A percentile compares a stretch with the other conserved stretches of the same genome.
Conservation (phyloP, 495 filamentous ascomycete species). For the Monascus purpureus region DNA sequence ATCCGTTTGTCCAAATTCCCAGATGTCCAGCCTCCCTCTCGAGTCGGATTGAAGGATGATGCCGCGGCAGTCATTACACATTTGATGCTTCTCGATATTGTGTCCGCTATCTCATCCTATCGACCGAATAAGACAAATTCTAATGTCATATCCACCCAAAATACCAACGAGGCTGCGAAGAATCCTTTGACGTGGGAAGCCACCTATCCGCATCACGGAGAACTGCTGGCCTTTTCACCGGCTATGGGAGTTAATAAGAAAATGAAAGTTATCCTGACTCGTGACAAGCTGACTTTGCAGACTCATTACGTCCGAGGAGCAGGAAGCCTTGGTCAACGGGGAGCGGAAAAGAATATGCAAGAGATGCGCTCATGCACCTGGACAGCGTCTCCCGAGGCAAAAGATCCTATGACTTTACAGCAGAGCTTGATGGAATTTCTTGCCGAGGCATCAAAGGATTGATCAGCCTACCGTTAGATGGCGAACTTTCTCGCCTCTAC, state of each 20-base stretch:
- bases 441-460: slow-evolving; percentile 9
- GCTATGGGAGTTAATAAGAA: slow-evolving; percentile 15
- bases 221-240: slow-evolving; percentile 14
- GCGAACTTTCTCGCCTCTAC: no score
- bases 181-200: slow-evolving; percentile 15
- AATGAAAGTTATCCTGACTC: slow-evolving; percentile 22
- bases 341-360: neutral
- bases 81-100: slow-evolving; percentile 25
- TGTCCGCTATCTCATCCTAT: slow-evolving; percentile 16
- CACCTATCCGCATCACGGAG: slow-evolving; percentile 28
- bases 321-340: slow-evolving; percentile 7
- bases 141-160: no score
- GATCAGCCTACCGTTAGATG: no score
- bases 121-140: slow-evolving; percentile 2
- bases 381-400: slow-evolving; percentile 5
- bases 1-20: slow-evolving; percentile 20
- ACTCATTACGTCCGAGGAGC: slow-evolving; percentile 10
- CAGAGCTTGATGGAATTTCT: slow-evolving; percentile 22
- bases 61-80: slow-evolving; percentile 24
- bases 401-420: slow-evolving; percentile 1
- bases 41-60: slow-evolving; percentile 21
- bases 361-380: slow-evolving; percentile 12
- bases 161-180: neutral
- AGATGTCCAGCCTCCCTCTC: slow-evolving; percentile 23
- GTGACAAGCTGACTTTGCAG: slow-evolving; percentile 17